Evolutionary conservation across 768 basidiomycete genomes (phyloP).

Genomic region (Lentinula guzmanii): DNA sequence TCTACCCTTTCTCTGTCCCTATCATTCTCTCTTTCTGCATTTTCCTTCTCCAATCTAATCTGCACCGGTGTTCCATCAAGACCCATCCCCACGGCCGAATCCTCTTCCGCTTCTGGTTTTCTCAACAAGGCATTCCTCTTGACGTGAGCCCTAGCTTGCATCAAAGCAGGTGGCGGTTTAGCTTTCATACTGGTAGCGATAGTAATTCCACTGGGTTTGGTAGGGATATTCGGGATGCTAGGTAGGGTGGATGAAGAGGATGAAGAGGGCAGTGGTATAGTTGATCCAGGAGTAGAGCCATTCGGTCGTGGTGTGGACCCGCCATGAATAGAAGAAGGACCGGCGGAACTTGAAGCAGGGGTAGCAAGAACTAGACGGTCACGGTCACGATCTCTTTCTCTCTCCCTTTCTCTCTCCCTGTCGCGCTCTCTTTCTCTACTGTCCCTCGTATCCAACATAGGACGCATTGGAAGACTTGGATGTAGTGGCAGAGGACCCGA

Average conservation of each 20-base stretch:
- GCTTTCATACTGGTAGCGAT: background rate
- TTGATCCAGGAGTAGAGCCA: background rate
- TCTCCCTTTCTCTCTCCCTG: background rate
- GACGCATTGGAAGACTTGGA: slow-evolving; percentile 5
- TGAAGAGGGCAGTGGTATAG: background rate
- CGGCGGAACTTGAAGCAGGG: background rate
- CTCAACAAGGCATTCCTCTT: background rate
- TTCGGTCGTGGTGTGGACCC: background rate
- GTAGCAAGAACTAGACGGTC: background rate
- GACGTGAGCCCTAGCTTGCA: background rate
- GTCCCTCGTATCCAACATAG: slow-evolving; percentile 1
- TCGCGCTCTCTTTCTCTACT: background rate
- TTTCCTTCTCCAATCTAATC: slow-evolving; percentile 2
- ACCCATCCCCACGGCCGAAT: background rate
- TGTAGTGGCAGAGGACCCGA: background rate
- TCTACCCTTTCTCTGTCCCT: slow-evolving; percentile 5
- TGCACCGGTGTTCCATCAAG: slow-evolving; percentile 1
- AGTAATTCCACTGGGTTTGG: background rate
- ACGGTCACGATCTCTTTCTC: background rate
- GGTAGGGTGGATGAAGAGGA: background rate
- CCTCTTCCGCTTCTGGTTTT: background rate
- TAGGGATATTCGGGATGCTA: background rate
- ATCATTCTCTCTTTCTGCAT: background rate
- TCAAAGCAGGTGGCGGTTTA: background rate
- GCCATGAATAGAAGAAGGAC: background rate